Percentiles rank a stretch among this genome's conserved stretches.
Evolutionary conservation across 768 basidiomycete genomes (phyloP).

Genomic region (Sarcodon aspratus): DNA sequence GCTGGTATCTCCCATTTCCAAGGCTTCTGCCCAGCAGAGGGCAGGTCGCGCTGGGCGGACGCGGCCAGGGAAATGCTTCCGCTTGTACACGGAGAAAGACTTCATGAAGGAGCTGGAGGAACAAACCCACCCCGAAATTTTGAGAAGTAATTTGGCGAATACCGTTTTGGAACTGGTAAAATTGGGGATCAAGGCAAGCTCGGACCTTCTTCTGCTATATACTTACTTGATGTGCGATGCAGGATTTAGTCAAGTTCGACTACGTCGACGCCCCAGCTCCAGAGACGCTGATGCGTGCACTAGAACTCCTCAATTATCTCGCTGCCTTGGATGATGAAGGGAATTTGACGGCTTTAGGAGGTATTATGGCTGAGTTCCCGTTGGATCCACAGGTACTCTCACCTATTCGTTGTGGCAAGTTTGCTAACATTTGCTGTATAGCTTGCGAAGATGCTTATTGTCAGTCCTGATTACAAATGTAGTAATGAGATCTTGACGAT

Average conservation of each 20-base stretch:
- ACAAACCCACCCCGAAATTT: conserved; percentile 90
- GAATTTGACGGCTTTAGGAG: conserved; percentile 70
- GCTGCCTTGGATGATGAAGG: conserved; percentile 88
- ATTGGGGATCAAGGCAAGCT: conserved; percentile 68
- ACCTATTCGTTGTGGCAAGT: background rate
- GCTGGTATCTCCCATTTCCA: conserved; percentile 85
- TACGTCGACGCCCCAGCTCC: conserved; percentile 19
- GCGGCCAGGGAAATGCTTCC: conserved; percentile 88
- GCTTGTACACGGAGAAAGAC: conserved; percentile 89
- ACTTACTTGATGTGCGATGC: conserved; percentile 83
- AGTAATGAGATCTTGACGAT: conserved; percentile 89
- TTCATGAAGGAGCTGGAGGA: conserved; percentile 90
- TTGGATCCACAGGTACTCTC: conserved; percentile 74
- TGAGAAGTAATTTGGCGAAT: conserved; percentile 83
- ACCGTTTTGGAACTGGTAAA: conserved; percentile 86
- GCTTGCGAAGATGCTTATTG: conserved; percentile 84
- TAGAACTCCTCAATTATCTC: conserved; percentile 85
- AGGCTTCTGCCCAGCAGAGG: conserved; percentile 87
- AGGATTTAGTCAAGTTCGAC: conserved; percentile 18
- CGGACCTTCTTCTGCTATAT: conserved; percentile 30
- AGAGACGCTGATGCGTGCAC: conserved; percentile 89
- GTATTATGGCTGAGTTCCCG: conserved; percentile 92
- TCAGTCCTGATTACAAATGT: conserved; percentile 86
- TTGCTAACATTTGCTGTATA: conserved; percentile 13
- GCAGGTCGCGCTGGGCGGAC: conserved; percentile 92